Evolutionary conservation across 345 rosid species (phyloP), one percentile per base, ranked within the genome.

Genomic region (Ailanthus altissimus): DNA sequence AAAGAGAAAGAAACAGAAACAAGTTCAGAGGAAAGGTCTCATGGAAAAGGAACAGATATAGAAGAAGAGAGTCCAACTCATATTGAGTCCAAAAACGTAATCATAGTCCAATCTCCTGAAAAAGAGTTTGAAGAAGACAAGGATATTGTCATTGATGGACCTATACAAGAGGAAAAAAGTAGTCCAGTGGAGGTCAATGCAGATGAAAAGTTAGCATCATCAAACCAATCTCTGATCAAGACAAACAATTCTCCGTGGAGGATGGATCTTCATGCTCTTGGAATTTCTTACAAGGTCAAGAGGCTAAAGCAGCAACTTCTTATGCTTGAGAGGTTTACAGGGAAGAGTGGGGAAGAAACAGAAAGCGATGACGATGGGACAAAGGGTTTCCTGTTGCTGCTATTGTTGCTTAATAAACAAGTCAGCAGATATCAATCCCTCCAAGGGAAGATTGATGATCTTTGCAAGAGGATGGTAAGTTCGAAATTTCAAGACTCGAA

Each of bases 261-360:
- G 83, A 91, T 90, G 92, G 97, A 96, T 83, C 88, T 93, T 78
- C 94, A 89, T 67, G 98, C 98, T 73, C 99, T 96, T 21, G 99
- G 94, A 76, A 90, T 92, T 78, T 92, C 97, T 75, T 93, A 84
- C 88, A 96, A 96, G 92, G 88, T 93, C 82, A 96, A 92, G 84
- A 92, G 99, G 88, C 83, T 93, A 69, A 90, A 86, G 86, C 98
- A 93, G 83, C 97, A 93, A 81, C 88, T 93, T 46, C 83, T 92
- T 74, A 84, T 93, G 93, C 88, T 96, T 38, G 97, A 96, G 77
- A 93, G 93, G 82, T 76, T 92, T 76, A 84, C 87, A 7, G 97
- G 91, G 78, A 92, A 88, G 64, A 84, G 65, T 75, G 81, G 77
- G 21, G 90, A 88, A 77, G 81, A 63, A 46, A 54, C 6, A 8